phyloP scores from a whole-genome alignment of 257 asterid genomes.

The Fraxinus cuspidata region DNA sequence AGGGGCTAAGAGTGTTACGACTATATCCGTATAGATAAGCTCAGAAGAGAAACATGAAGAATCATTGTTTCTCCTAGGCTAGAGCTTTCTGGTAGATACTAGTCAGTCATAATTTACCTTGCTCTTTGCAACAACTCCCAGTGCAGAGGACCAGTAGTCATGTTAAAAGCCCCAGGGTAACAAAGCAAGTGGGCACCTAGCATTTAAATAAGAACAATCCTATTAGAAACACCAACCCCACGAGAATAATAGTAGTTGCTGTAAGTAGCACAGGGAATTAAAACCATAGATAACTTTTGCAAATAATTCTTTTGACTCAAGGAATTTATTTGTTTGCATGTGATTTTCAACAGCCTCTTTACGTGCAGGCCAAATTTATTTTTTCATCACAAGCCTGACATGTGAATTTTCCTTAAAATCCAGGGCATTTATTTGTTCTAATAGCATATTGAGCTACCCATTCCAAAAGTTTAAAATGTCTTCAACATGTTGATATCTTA shows the following conservation, averaged over 20 bases:
- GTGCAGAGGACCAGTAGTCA: conserved; percentile 97
- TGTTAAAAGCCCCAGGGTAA: conserved; percentile 98
- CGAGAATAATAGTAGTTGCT: conserved; percentile 3
- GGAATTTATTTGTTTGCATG: neutral
- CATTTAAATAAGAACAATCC: conserved; percentile 24
- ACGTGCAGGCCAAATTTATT: neutral
- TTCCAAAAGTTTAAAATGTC: neutral
- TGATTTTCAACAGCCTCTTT: neutral
- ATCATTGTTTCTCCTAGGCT: neutral
- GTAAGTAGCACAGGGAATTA: conserved; percentile 4
- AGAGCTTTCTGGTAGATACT: conserved; percentile 18
- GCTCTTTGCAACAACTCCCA: conserved; percentile 94
- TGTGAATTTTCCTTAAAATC: neutral
- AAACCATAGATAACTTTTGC: neutral
- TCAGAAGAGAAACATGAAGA: conserved; percentile 16
- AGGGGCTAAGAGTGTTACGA: neutral
- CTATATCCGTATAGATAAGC: neutral
- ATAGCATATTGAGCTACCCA: neutral
- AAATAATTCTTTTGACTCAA: conserved; percentile 1
- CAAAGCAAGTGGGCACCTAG: conserved; percentile 90
- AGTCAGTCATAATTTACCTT: conserved; percentile 48
- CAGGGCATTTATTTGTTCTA: neutral
- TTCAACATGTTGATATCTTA: neutral
- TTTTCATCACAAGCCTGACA: neutral
- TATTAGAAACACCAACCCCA: conserved; percentile 26